Conservation (phyloP, 495 filamentous ascomycete genomes). For the Hypoxylon fragiforme region DNA sequence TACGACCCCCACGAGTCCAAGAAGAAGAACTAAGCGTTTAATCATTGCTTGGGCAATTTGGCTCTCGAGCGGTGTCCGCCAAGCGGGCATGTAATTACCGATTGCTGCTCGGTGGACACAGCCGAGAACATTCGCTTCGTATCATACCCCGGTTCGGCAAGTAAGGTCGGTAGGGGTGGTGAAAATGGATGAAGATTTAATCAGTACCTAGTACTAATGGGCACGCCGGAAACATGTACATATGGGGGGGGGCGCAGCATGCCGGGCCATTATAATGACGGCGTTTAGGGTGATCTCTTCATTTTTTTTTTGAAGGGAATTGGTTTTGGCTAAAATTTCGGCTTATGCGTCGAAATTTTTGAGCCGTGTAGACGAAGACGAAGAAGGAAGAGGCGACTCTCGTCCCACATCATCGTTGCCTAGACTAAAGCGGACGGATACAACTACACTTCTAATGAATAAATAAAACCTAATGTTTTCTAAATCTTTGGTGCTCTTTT, state of each 20-base stretch:
- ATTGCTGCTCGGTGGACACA: not conserved
- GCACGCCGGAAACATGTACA: not conserved
- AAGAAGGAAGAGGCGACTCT: slow-evolving; percentile 14
- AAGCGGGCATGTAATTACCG: not conserved
- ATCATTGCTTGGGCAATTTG: not conserved
- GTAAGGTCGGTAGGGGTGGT: not conserved
- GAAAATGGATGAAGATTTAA: slow-evolving; percentile 1
- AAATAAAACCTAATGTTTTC: slow-evolving; percentile 23
- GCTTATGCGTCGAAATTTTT: not conserved
- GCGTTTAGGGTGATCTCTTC: slow-evolving; percentile 27
- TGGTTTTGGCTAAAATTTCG: not conserved
- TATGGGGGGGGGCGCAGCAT: slow-evolving; percentile 15
- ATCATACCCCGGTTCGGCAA: not conserved
- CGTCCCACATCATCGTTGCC: slow-evolving; percentile 13
- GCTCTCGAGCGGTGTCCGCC: not conserved
- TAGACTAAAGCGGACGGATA: slow-evolving; percentile 3
- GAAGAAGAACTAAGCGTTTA: slow-evolving; percentile 45
- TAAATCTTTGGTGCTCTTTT: no score
- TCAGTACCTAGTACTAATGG: not conserved
- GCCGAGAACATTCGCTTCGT: not conserved
- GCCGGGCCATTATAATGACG: slow-evolving; percentile 3
- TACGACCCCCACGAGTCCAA: slow-evolving; percentile 58
- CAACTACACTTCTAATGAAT: slow-evolving; percentile 10
- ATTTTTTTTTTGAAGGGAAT: no score
- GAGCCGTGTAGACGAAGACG: no score